Base-by-base conservation (phyloP, 495 filamentous ascomycete genomes). In the Hypoxylon lenormandii region DNA sequence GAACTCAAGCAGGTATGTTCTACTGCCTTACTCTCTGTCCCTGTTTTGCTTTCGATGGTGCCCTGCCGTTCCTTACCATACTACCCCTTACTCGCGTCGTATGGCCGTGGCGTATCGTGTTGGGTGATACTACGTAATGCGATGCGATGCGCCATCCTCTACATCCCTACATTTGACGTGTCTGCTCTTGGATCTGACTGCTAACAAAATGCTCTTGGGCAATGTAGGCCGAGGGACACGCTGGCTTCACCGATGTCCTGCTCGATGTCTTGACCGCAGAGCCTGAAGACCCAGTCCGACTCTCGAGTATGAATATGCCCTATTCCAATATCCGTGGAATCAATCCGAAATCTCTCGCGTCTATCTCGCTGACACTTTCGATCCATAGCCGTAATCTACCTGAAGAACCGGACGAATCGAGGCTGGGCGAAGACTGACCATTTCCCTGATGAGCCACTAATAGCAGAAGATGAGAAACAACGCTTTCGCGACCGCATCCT, bases 391-490 rank as follows among this genome's bases (percentile, higher is more conserved):
- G 96, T 93, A 75, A 91, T 98, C 62, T 98, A 98, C 80, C 85
- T 98, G 74, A 98, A 98, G 83, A 97, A 98, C 78, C 90, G 94
- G 73, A 91, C 97, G 76, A 92, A 88, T 76, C 89, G 93, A 73
- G 93, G 91, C 57, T 98, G 95, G 95, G 83, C 89, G 33, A 87
- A 85, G 47, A 84, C 85, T 73, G 92, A 97, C 69, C 92, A 96
- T 71, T 82, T 83, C 70, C 85, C 80, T 54, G 72, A 82, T 74
- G 80, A 86, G 79, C 75, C 87, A 82, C 72, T 87, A 47, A 95
- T 98, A 77, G 84, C 91, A 58, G 94, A 97, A 71, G 87, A 90
- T 64, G 95, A 96, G 78, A 97, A 97, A 79, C 84, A 86, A n/a
- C 85, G 88, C 58, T 92, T 98, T 75, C 87, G 94, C 59, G 89